Evolutionary conservation across 768 basidiomycete genomes (phyloP).

Genomic region (Boletus subcaerulescens): DNA sequence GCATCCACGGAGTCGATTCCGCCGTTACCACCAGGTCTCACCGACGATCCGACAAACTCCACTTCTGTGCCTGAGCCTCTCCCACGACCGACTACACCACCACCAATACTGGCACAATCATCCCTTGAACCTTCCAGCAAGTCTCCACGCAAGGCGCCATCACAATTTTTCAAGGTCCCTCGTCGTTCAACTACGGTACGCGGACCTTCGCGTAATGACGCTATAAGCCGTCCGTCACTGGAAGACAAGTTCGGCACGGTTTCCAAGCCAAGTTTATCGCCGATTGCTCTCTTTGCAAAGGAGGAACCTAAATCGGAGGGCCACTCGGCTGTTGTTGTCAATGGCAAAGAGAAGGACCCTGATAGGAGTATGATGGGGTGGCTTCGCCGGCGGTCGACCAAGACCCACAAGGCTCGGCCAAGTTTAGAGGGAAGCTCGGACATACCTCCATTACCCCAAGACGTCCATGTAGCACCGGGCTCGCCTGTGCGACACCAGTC

Average conservation of each 20-base stretch:
- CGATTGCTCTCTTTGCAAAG: constrained; percentile 19
- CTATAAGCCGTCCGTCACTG: constrained; percentile 23
- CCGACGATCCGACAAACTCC: constrained; percentile 22
- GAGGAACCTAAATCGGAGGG: constrained; percentile 23
- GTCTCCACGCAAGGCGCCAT: constrained; percentile 25
- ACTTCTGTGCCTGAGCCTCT: constrained; percentile 12
- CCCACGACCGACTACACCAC: constrained; percentile 22
- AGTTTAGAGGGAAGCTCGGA: constrained; percentile 18
- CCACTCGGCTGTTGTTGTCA: constrained; percentile 30
- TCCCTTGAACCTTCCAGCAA: constrained; percentile 11
- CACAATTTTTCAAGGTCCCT: constrained; percentile 17
- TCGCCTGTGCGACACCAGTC: constrained; percentile 25
- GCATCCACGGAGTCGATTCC: constrained; percentile 20
- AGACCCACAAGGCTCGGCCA: constrained; percentile 20
- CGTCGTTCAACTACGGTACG: constrained; percentile 14
- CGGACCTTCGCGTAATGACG: constrained; percentile 13
- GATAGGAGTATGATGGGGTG: constrained; percentile 38
- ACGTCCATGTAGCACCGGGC: constrained; percentile 3
- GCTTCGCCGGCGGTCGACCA: constrained; percentile 30
- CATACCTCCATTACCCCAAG: constrained; percentile 13
- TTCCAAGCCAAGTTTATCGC: constrained; percentile 8
- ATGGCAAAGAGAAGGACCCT: constrained; percentile 36
- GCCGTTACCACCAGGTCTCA: constrained; percentile 38
- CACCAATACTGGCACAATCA: constrained; percentile 19
- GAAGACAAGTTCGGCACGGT: constrained; percentile 24